phyloP scores from a whole-genome alignment of 2,329 filamentous ascomycete genomes.

The Sclerotinia spermophila region DNA sequence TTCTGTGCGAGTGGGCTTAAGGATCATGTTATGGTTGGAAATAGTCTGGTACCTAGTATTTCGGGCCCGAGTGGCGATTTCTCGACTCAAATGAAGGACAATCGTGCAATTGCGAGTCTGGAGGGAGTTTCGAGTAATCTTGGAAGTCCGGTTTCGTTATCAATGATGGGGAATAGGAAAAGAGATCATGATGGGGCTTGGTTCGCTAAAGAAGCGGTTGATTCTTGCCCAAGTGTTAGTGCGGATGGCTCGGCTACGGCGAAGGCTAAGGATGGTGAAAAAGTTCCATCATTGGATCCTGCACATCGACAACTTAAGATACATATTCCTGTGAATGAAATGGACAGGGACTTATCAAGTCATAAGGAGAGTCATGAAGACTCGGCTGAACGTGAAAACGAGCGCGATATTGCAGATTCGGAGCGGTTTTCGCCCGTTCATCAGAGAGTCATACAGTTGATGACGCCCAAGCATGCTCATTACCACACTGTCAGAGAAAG shows the following conservation, averaged over 20 bases:
- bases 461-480: not conserved
- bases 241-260: not conserved
- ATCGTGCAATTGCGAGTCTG: not conserved
- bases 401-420: not conserved
- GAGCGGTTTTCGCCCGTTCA: not conserved
- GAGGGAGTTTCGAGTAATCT: not conserved
- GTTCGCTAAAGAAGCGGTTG: too few species aligned
- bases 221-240: too few species aligned
- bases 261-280: not conserved
- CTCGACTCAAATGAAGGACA: not conserved
- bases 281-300: not conserved
- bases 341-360: too few species aligned
- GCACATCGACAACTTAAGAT: too few species aligned
- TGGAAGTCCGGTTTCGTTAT: not conserved
- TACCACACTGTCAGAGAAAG: too few species aligned
- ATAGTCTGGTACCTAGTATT: too few species aligned
- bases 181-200: not conserved
- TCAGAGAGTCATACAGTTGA: not conserved
- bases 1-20: not conserved
- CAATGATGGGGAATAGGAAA: not conserved
- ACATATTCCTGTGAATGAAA: not conserved
- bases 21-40: not conserved
- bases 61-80: too few species aligned
- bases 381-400: not conserved
- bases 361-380: not conserved